Evolutionary conservation across 257 asterid species (phyloP).

Genomic region (Eucommia ulmoides): DNA sequence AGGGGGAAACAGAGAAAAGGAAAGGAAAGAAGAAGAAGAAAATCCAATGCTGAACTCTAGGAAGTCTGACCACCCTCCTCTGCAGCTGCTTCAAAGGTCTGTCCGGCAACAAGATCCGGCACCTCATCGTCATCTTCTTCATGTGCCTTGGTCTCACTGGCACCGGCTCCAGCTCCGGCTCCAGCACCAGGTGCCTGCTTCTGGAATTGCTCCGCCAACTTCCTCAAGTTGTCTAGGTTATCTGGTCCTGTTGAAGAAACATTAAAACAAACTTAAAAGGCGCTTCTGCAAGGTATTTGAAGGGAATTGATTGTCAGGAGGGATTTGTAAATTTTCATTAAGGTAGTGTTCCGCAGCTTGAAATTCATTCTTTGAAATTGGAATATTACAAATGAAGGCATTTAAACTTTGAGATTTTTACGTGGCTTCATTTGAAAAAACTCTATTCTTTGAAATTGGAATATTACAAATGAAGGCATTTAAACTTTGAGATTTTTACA

Average conservation of each 20-base stretch:
- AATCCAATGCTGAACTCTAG: background rate
- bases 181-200: slow-evolving; percentile 45
- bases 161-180: too few relatives aligned
- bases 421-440: too few relatives aligned
- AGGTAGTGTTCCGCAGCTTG: too few relatives aligned
- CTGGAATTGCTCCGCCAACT: slow-evolving; percentile 72
- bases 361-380: too few relatives aligned
- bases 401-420: too few relatives aligned
- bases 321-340: too few relatives aligned
- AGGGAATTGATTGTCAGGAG: background rate
- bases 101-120: background rate
- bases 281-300: background rate
- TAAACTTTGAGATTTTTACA: too few relatives aligned
- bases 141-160: slow-evolving; percentile 10
- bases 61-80: background rate
- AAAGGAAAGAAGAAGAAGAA: background rate
- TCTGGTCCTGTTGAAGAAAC: slow-evolving; percentile 44
- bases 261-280: background rate
- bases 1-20: too few relatives aligned
- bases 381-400: too few relatives aligned
- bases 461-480: too few relatives aligned
- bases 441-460: too few relatives aligned
- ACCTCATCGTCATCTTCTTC: slow-evolving; percentile 5
- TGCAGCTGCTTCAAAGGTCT: slow-evolving; percentile 1
- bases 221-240: too few relatives aligned